A percentile compares a stretch with the other conserved stretches of the same genome.
These are phyloP conservation scores for Graphium sp. DNA, from an alignment of 2,329 filamentous ascomycete genomes.

Conservation along the genomic window DNA sequence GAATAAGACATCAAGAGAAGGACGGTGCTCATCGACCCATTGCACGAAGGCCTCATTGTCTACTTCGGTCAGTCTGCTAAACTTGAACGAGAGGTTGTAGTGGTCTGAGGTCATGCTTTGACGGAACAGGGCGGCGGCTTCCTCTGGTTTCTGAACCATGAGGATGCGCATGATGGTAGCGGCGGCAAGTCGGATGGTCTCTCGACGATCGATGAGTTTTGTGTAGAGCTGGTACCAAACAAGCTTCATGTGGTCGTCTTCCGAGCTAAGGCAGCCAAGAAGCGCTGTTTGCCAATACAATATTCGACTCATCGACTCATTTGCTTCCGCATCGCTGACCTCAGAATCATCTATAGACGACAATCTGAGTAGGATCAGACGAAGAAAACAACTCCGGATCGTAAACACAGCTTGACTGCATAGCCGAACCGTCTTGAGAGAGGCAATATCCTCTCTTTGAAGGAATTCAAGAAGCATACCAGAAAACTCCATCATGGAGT, in stretches of 20 bases:
- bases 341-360: constrained; percentile 63
- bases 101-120: constrained; percentile 57
- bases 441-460: constrained; percentile 66
- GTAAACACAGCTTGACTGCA: constrained; percentile 69
- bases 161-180: constrained; percentile 83
- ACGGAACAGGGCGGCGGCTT: constrained; percentile 57
- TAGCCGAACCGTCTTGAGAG: constrained; percentile 74
- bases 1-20: constrained; percentile 67
- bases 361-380: constrained; percentile 62
- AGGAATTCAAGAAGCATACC: constrained; percentile 78
- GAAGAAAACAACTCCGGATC: constrained; percentile 63
- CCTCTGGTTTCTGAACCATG: constrained; percentile 80
- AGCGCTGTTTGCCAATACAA: constrained; percentile 94
- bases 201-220: constrained; percentile 59
- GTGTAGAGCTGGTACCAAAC: constrained; percentile 89
- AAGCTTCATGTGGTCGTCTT: constrained; percentile 68
- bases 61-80: constrained; percentile 69
- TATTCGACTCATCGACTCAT: constrained; percentile 50
- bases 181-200: constrained; percentile 54
- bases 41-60: constrained; percentile 77
- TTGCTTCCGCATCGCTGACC: constrained; percentile 39
- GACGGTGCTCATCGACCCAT: constrained; percentile 75
- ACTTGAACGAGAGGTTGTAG: constrained; percentile 54
- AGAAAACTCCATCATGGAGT: constrained; percentile 68
- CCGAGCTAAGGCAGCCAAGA: constrained; percentile 57